A percentile compares a stretch with the other conserved stretches of the same genome.
phyloP scores from a whole-genome alignment of 2,329 filamentous ascomycete species.

The Paracamarosporium sp. region DNA sequence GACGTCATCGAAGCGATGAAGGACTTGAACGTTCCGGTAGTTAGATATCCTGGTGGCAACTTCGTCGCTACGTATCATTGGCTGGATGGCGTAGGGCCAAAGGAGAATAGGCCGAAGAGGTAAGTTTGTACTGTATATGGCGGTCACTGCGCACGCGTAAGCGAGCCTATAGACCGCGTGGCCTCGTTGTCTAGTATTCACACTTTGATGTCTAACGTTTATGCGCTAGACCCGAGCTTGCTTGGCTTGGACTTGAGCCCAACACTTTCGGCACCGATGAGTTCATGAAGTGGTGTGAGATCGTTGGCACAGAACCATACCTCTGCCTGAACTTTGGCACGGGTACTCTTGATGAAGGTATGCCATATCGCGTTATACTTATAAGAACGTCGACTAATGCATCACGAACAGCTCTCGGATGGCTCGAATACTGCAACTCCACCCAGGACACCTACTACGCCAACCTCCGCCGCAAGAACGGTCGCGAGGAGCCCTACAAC shows the following conservation, averaged over 20 bases:
- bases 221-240: constrained; percentile 69
- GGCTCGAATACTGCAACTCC: constrained; percentile 88
- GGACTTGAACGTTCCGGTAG: constrained; percentile 77
- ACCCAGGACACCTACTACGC: constrained; percentile 80
- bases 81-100: constrained; percentile 80
- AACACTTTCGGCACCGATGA: constrained; percentile 87
- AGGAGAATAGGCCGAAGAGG: constrained; percentile 68
- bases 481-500: constrained; percentile 77
- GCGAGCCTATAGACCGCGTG: not conserved
- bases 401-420: constrained; percentile 64
- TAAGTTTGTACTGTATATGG: constrained; percentile 31
- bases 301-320: constrained; percentile 78
- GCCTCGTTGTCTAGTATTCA: not conserved
- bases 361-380: not conserved
- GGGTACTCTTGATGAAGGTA: constrained; percentile 63
- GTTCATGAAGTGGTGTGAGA: constrained; percentile 81
- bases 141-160: not conserved
- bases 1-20: constrained; percentile 78
- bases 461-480: constrained; percentile 78
- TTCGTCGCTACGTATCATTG: constrained; percentile 87
- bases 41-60: constrained; percentile 84
- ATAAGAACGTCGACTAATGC: not conserved
- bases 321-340: constrained; percentile 83
- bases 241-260: constrained; percentile 77
- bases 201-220: constrained; percentile 10